Base-by-base conservation (phyloP, 2,329 filamentous ascomycete genomes). In the Corinectria fuckeliana region DNA sequence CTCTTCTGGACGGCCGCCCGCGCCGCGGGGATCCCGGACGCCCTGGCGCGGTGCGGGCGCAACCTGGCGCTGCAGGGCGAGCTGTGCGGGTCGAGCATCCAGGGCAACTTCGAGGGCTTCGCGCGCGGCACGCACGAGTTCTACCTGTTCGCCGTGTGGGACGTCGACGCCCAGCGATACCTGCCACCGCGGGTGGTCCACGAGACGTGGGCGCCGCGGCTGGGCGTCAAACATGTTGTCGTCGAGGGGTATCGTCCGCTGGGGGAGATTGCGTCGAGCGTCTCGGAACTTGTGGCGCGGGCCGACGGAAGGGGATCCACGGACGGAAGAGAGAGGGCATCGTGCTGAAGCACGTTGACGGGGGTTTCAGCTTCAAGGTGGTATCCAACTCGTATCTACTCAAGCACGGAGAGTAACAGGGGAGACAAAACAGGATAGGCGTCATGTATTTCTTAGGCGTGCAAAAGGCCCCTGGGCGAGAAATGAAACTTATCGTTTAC, bases 151-250 rank as follows among this genome's bases (percentile, higher is more conserved):
- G 56, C 69, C 5, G 60, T 76, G 10, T 71, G 68, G 56, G 73
- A 78, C 52, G 68, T 77, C 7, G 69, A 72, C 26, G 42, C 55
- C 26, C 65, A 70, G 36, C 58, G 55, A 18, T 70, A 75, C 42
- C 54, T 75, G 41, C 10, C 65, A 1, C 74, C 75, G 2, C 56
- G 60, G 3, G 58, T 62, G 11, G 72, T 73, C 9, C 67, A 75
- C 20, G 53, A 67, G 41, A 56, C 16, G 7, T 72, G 74, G 52
- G 69, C 70, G 4, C 41, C 47, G 14, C 30, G 59, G n/a, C 55
- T 75, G 2, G 66, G 69, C 3, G 55, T 78, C 10, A 50, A 66
- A 42, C 76, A 78, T 49, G 77, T 77, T 39, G 65, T 67, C n/a
- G 65, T 69, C 4, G 59, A 64, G 44, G 67, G 67, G 20, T 69